These are phyloP conservation scores for Leccinum angustisporum DNA, from an alignment of 1,284 basidiomycete genomes.

Conservation along the genomic window DNA sequence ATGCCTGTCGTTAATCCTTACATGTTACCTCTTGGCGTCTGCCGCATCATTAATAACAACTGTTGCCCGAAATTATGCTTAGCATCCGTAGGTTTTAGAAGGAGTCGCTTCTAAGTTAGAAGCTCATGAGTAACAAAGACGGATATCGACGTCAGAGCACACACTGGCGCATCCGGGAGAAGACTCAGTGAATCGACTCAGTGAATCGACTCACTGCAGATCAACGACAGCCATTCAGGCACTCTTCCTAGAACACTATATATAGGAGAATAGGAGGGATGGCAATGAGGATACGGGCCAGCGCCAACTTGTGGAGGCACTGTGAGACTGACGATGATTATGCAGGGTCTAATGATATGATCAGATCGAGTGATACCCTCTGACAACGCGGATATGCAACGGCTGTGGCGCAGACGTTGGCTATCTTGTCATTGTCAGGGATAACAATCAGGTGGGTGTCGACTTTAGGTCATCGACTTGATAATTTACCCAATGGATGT, in stretches of 20 bases:
- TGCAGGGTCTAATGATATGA: constrained; percentile 22
- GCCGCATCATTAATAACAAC: background rate
- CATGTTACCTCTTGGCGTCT: background rate
- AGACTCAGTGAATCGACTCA: background rate
- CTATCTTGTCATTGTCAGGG: constrained; percentile 10
- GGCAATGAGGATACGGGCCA: constrained; percentile 4
- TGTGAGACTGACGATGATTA: constrained; percentile 4
- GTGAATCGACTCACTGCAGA: background rate
- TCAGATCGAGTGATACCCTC: constrained; percentile 23
- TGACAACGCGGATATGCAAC: constrained; percentile 17
- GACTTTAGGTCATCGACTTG: constrained; percentile 3
- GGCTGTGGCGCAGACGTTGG: constrained; percentile 4
- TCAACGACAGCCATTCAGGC: background rate
- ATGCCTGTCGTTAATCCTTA: background rate
- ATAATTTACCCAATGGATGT: constrained; percentile 1
- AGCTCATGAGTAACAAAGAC: background rate
- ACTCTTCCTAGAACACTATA: constrained; percentile 3
- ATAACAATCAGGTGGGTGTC: constrained; percentile 8
- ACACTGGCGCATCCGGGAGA: background rate
- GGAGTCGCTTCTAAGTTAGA: background rate
- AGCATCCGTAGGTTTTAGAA: background rate
- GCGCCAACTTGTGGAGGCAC: constrained; percentile 9
- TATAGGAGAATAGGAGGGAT: constrained; percentile 3
- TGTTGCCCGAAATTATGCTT: background rate
- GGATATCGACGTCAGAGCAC: constrained; percentile 4